phyloP scores from a whole-genome alignment of 2,329 filamentous ascomycete species.

The Colletotrichum falcatum region DNA sequence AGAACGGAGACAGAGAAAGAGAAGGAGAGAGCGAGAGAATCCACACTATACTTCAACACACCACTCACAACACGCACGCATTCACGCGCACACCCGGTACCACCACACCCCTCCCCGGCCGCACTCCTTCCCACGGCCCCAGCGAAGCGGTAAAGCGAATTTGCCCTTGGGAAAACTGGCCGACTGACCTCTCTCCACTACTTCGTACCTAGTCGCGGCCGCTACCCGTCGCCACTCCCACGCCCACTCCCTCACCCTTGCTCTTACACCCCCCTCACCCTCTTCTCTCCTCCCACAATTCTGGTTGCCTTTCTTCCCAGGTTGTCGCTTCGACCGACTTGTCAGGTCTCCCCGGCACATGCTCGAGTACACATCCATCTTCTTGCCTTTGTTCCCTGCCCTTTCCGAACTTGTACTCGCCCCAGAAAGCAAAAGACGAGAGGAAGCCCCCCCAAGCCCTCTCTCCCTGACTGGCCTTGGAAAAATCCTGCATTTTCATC shows the following conservation, averaged over 20 bases:
- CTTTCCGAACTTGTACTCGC: background rate
- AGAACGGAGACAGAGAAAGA: background rate
- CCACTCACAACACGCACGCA: background rate
- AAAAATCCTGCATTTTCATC: conserved; percentile 37
- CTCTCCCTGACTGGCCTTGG: too few species aligned
- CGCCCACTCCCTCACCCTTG: background rate
- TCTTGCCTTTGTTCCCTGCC: conserved; percentile 1
- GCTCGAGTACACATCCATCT: conserved; percentile 20
- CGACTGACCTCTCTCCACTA: conserved; percentile 35
- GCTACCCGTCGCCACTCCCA: conserved; percentile 34
- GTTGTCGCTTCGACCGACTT: conserved; percentile 4
- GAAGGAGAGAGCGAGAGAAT: background rate
- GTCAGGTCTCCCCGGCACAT: conserved; percentile 32
- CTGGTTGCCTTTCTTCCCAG: conserved; percentile 30
- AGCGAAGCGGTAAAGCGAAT: conserved; percentile 35
- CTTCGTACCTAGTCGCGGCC: conserved; percentile 25
- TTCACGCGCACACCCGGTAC: background rate
- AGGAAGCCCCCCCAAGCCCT: conserved; percentile 31
- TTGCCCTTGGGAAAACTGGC: conserved; percentile 20
- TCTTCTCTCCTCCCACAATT: background rate
- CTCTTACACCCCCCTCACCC: background rate
- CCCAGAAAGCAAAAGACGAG: conserved; percentile 22
- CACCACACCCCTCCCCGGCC: conserved; percentile 12
- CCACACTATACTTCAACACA: background rate
- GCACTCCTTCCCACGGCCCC: conserved; percentile 26